Conservation (phyloP, 768 basidiomycete genomes). For the Leucogyrophana mollusca region DNA sequence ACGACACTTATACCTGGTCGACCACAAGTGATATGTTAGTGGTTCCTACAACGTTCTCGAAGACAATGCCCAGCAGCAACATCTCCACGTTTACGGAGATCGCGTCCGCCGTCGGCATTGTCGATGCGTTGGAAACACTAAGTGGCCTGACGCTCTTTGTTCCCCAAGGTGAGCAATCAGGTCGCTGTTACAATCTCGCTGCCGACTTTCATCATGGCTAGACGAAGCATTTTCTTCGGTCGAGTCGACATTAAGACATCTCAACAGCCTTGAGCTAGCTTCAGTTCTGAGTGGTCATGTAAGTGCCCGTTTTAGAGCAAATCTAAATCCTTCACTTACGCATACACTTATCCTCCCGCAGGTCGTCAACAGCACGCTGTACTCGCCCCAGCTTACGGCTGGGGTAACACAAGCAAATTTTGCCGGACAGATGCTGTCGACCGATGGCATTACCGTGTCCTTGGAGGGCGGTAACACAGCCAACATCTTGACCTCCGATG, state of each 20-base stretch:
- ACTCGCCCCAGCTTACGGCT: neutral
- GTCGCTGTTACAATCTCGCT: too few relatives aligned
- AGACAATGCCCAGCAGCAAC: neutral
- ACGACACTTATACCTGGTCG: neutral
- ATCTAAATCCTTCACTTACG: neutral
- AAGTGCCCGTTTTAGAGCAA: neutral
- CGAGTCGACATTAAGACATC: neutral
- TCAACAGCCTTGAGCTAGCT: neutral
- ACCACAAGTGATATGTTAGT: neutral
- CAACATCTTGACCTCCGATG: neutral
- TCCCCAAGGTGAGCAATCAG: neutral
- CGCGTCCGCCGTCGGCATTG: slow-evolving; percentile 1
- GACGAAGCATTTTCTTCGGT: too few relatives aligned
- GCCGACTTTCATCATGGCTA: too few relatives aligned
- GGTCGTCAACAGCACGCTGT: slow-evolving; percentile 1
- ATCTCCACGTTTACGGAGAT: neutral
- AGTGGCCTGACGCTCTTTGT: slow-evolving; percentile 1
- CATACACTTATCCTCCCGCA: neutral
- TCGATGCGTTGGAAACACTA: neutral
- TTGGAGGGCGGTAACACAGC: neutral
- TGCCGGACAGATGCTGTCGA: neutral
- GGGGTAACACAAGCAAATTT: neutral
- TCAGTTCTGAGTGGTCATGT: neutral
- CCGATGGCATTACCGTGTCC: neutral
- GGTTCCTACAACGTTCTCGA: neutral